Evolutionary conservation across 2,329 filamentous ascomycete genomes (phyloP).

Genomic region (Phialocephala subalpina): DNA sequence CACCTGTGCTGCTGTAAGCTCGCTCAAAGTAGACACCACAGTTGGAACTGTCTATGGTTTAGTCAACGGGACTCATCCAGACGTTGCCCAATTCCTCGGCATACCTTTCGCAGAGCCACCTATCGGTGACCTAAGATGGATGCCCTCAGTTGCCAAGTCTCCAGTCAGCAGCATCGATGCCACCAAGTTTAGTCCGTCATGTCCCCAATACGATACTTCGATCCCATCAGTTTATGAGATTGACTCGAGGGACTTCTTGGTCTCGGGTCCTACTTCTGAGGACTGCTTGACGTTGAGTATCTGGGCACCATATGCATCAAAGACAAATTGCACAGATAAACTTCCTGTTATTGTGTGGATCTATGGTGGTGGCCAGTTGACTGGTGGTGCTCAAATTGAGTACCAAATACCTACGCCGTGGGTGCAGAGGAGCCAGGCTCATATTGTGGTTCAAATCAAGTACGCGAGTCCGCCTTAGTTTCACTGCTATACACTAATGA

Average conservation of each 20-base stretch:
- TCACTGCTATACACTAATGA: background rate
- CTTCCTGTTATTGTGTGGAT: constrained; percentile 52
- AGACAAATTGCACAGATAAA: constrained; percentile 32
- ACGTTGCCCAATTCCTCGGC: constrained; percentile 46
- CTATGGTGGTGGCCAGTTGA: constrained; percentile 49
- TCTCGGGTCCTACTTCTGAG: constrained; percentile 37
- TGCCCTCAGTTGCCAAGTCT: constrained; percentile 37
- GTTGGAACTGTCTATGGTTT: constrained; percentile 29
- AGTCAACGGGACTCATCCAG: constrained; percentile 29
- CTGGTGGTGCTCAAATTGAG: constrained; percentile 28
- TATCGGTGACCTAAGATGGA: constrained; percentile 47
- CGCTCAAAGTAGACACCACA: constrained; percentile 27
- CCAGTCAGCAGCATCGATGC: constrained; percentile 26
- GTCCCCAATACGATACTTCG: constrained; percentile 28
- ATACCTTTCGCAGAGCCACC: constrained; percentile 50
- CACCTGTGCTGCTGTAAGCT: constrained; percentile 13
- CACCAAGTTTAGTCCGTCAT: constrained; percentile 32
- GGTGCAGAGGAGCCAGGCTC: constrained; percentile 31
- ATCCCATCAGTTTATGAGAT: constrained; percentile 27
- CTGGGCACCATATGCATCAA: constrained; percentile 40
- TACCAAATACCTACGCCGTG: constrained; percentile 32
- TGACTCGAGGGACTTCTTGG: constrained; percentile 26
- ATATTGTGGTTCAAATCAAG: constrained; percentile 46
- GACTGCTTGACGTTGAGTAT: constrained; percentile 49
- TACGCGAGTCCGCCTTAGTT: constrained; percentile 30